These are phyloP conservation scores for Euphorbia celastroides DNA, from an alignment of 441 rosid species.

Conservation along the genomic window DNA sequence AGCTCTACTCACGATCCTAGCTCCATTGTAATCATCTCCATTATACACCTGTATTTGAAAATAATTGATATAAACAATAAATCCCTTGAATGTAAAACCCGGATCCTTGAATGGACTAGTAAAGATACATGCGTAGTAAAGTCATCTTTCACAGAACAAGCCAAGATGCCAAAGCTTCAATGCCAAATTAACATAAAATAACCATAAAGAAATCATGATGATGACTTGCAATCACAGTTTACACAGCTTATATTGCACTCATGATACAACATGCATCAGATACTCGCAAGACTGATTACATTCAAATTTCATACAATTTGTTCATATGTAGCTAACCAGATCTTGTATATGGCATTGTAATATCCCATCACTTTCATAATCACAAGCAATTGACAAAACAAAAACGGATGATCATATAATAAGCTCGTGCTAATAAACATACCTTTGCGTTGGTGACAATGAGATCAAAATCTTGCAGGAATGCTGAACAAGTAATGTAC, in stretches of 20 bases:
- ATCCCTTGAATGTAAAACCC: not conserved
- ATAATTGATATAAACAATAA: not conserved
- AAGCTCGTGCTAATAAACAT: not conserved
- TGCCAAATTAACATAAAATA: not conserved
- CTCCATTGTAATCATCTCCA: conserved; percentile 94
- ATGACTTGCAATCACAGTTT: not conserved
- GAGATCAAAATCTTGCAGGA: conserved; percentile 86
- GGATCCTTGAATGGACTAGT: not conserved
- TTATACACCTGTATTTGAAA: conserved; percentile 58
- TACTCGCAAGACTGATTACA: not conserved
- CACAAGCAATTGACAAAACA: not conserved
- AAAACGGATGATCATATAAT: not conserved
- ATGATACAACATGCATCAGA: not conserved
- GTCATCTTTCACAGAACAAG: not conserved
- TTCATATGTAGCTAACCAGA: not conserved
- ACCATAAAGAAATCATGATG: not conserved
- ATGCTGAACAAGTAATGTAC: conserved; percentile 72
- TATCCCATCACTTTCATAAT: not conserved
- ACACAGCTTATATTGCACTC: not conserved
- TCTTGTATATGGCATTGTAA: not conserved
- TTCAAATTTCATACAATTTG: not conserved
- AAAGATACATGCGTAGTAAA: not conserved
- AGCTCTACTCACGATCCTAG: conserved; percentile 93
- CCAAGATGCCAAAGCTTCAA: not conserved
- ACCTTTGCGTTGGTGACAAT: conserved; percentile 94